A percentile compares a stretch with the other conserved stretches of the same genome.
These are phyloP conservation scores for Phytophthora syringae DNA, from an alignment of 352 stramenopile genomes.

Conservation along the genomic window DNA sequence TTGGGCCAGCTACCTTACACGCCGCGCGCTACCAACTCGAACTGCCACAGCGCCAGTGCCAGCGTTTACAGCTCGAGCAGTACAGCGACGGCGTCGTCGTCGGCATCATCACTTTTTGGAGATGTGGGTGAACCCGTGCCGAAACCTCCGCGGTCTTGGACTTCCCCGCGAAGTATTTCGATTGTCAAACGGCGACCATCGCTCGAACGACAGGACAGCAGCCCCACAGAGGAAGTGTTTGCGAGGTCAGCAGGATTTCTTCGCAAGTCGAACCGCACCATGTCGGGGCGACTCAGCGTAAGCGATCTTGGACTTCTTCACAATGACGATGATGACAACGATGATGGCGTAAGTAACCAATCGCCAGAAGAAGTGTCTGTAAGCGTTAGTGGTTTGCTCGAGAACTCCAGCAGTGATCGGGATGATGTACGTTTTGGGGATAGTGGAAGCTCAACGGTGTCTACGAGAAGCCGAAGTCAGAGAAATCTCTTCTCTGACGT, in stretches of 20 bases:
- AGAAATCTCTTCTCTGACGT: slow-evolving; percentile 69
- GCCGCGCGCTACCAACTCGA: slow-evolving; percentile 16
- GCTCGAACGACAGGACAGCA: slow-evolving; percentile 63
- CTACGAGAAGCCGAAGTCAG: slow-evolving; percentile 47
- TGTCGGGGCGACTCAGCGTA: slow-evolving; percentile 70
- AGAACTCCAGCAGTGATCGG: slow-evolving; percentile 7
- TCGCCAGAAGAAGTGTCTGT: slow-evolving; percentile 5
- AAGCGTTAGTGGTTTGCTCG: background rate
- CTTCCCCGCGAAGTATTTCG: slow-evolving; percentile 16
- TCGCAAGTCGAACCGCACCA: slow-evolving; percentile 58
- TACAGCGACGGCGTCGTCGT: slow-evolving; percentile 30
- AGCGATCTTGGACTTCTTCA: slow-evolving; percentile 79
- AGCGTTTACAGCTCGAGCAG: slow-evolving; percentile 40
- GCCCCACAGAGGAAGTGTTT: slow-evolving; percentile 67
- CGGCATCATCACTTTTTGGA: slow-evolving; percentile 41
- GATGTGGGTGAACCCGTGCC: slow-evolving; percentile 25
- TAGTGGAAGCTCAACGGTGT: slow-evolving; percentile 7
- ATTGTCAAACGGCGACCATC: slow-evolving; percentile 32
- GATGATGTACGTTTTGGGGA: slow-evolving; percentile 21
- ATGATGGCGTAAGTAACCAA: slow-evolving; percentile 27
- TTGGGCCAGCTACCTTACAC: slow-evolving; percentile 59
- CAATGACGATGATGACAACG: slow-evolving; percentile 34
- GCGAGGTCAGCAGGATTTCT: slow-evolving; percentile 73
- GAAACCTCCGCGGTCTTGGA: slow-evolving; percentile 28
- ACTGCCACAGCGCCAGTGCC: slow-evolving; percentile 14